Evolutionary conservation across 805 yeast genomes (phyloP).

Genomic region (Kazachstania bromeliacearum): DNA sequence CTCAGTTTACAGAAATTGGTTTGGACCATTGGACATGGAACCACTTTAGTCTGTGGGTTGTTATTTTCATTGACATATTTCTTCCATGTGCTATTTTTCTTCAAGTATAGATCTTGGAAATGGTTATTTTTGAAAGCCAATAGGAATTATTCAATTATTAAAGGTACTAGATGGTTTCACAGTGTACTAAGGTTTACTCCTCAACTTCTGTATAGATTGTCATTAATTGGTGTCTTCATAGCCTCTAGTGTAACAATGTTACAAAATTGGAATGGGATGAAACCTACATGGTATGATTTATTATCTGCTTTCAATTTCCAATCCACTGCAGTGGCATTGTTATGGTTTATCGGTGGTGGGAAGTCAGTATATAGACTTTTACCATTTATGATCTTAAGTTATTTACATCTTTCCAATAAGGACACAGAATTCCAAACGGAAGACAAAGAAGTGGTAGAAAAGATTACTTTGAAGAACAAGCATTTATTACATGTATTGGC

Average conservation of each 20-base stretch:
- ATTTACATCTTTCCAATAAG: slow-evolving; percentile 42
- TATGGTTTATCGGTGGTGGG: slow-evolving; percentile 61
- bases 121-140: slow-evolving; percentile 24
- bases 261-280: slow-evolving; percentile 49
- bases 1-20: slow-evolving; percentile 16
- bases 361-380: slow-evolving; percentile 54
- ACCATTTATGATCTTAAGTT: slow-evolving; percentile 49
- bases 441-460: slow-evolving; percentile 5
- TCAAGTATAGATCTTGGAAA: slow-evolving; percentile 28
- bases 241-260: slow-evolving; percentile 45
- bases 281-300: slow-evolving; percentile 56
- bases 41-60: slow-evolving; percentile 20
- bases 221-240: slow-evolving; percentile 46
- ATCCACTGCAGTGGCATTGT: slow-evolving; percentile 41
- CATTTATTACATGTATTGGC: slow-evolving; percentile 35
- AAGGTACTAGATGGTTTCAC: slow-evolving; percentile 18
- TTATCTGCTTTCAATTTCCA: slow-evolving; percentile 73
- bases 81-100: slow-evolving; percentile 19
- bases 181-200: slow-evolving; percentile 32
- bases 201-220: slow-evolving; percentile 42
- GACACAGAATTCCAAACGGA: slow-evolving; percentile 13
- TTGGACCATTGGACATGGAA: slow-evolving; percentile 26
- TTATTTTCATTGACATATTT: slow-evolving; percentile 21
- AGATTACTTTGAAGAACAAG: slow-evolving; percentile 11
- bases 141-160: slow-evolving; percentile 11